Percentiles rank a stretch among this genome's conserved stretches.
Evolutionary conservation across 352 stramenopile species (phyloP).

Genomic region (Globisporangium camurandrum): DNA sequence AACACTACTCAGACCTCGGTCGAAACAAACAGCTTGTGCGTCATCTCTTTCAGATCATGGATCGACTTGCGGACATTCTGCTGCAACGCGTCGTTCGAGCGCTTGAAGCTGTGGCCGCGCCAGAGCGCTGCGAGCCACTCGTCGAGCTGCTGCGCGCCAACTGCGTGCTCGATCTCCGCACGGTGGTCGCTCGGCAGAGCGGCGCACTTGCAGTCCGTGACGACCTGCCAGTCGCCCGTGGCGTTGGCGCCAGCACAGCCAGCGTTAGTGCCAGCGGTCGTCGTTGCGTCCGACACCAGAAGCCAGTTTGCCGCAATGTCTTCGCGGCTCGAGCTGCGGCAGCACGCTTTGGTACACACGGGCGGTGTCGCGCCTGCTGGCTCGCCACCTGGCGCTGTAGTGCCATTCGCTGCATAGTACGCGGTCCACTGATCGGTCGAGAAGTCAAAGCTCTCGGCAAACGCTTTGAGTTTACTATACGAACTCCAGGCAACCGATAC

Average conservation of each 20-base stretch:
- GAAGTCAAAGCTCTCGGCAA: slow-evolving; percentile 84
- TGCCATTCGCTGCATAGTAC: slow-evolving; percentile 64
- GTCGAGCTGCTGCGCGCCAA: slow-evolving; percentile 53
- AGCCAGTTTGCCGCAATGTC: slow-evolving; percentile 83
- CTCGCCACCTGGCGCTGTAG: slow-evolving; percentile 17
- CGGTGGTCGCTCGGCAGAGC: slow-evolving; percentile 52
- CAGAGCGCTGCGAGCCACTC: slow-evolving; percentile 61
- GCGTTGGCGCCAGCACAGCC: neutral
- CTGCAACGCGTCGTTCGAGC: slow-evolving; percentile 21
- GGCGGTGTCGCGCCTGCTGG: slow-evolving; percentile 13
- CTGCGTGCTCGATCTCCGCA: slow-evolving; percentile 47
- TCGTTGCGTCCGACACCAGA: slow-evolving; percentile 57
- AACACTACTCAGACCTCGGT: slow-evolving; percentile 3
- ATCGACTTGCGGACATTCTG: slow-evolving; percentile 50
- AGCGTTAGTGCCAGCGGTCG: slow-evolving; percentile 10
- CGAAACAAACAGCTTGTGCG: slow-evolving; percentile 42
- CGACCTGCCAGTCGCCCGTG: slow-evolving; percentile 57
- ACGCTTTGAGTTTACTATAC: slow-evolving; percentile 77
- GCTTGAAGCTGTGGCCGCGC: slow-evolving; percentile 23
- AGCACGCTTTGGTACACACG: slow-evolving; percentile 53
- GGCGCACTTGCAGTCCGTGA: slow-evolving; percentile 52
- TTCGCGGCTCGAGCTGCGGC: slow-evolving; percentile 54
- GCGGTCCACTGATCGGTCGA: slow-evolving; percentile 72
- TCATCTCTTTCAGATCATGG: slow-evolving; percentile 48
- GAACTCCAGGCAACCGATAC: slow-evolving; percentile 77